Evolutionary conservation across 1,284 basidiomycete genomes (phyloP), one percentile per base, ranked within the genome.

Genomic region (Malassezia vespertilionis): DNA sequence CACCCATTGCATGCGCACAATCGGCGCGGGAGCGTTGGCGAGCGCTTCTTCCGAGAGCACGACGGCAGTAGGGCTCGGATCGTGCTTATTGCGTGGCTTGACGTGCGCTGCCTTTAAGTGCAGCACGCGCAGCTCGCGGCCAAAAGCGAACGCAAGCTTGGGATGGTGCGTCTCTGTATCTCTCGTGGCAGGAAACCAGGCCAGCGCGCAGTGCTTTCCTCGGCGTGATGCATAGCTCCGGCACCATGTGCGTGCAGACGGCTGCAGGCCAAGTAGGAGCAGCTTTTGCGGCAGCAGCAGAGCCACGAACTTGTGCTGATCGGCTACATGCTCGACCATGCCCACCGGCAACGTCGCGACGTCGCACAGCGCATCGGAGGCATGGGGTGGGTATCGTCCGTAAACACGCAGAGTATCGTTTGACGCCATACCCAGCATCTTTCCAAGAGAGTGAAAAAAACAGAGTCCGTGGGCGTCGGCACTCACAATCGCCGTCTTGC

Each of bases 371-470:
- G 51, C 51, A 17, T 52, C 46, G 27, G 55, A 49, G 27, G 56
- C 51, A 28, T 56, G 54, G 30, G 53, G 46, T 10, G 60, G 56
- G 69, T 96, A 95, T 62, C 83, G 84, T 0, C 93, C 93, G 4
- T 96, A 77, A 52, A 99, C 86, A 12, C 93, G 81, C 28, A 97
- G 78, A 10, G 87, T 88, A 69, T 99, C 93, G 33, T 85, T 83
- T 8, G 89, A 90, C 44, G 93, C 88, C 12, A 99, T 84, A 53
- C 95, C 95, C 15, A 97, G 77, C 6, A 97, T 83, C 64, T 87
- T 90, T 15, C 93, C 90, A 2, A 99, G 75, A 43, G 84, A 86
- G 72, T 96, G 91, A 71, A 88, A 96, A 73, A 99, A 97, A 0
- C 87, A 84, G 4, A 96, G 76, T 0, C 93, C 93, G 53, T 80